Conservation (phyloP, 257 asterid species). For the Penstemon davidsonii region DNA sequence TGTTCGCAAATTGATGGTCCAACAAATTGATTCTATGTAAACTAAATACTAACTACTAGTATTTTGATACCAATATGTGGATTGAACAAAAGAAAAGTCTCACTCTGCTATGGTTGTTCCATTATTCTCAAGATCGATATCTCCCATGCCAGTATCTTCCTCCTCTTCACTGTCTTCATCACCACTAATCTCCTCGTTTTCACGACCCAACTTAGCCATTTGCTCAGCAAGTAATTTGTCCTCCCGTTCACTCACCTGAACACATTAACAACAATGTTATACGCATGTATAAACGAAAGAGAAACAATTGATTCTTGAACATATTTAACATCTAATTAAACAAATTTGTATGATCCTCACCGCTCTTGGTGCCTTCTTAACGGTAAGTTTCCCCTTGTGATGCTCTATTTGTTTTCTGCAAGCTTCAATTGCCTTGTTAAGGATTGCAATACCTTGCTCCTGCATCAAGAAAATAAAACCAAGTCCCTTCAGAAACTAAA, state of each 20-base stretch:
- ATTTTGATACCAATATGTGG: no score
- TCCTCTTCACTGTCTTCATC: slow-evolving; percentile 93
- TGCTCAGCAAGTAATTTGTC: slow-evolving; percentile 82
- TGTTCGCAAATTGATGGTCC: no score
- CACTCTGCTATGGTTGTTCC: slow-evolving; percentile 24
- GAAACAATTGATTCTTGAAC: background rate
- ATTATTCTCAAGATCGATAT: slow-evolving; percentile 60
- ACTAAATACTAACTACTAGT: no score
- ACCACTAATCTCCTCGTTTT: slow-evolving; percentile 83
- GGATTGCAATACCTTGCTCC: slow-evolving; percentile 94
- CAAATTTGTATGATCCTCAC: slow-evolving; percentile 46
- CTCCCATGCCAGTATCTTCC: slow-evolving; percentile 99
- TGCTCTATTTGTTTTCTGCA: slow-evolving; percentile 76
- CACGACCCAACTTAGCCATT: slow-evolving; percentile 64
- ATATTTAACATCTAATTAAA: background rate
- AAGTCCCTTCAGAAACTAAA: slow-evolving; percentile 13
- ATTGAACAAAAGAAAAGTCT: background rate
- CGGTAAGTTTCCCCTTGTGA: slow-evolving; percentile 82
- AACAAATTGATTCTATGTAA: no score
- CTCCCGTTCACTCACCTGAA: slow-evolving; percentile 96
- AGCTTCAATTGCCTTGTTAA: slow-evolving; percentile 79
- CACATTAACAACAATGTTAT: slow-evolving; percentile 2
- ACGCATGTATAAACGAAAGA: background rate
- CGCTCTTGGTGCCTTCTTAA: slow-evolving; percentile 92
- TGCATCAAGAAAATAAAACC: slow-evolving; percentile 31